Conservation (phyloP, 2,329 filamentous ascomycete species). For the Cordyceps farinosa region DNA sequence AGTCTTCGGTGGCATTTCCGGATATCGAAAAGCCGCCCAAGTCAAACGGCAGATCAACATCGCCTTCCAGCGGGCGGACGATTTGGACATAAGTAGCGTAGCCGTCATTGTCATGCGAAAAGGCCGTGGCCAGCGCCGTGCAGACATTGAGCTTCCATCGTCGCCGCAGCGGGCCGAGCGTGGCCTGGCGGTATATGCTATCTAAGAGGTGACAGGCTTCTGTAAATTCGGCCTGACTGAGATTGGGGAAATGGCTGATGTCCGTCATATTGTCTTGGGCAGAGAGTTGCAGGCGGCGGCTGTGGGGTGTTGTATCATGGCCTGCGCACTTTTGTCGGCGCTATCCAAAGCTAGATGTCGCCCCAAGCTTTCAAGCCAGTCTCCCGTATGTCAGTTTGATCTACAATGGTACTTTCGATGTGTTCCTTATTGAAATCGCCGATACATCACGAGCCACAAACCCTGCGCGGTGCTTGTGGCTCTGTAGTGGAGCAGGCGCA, state of each 20-base stretch:
- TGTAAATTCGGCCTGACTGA: slow-evolving; percentile 60
- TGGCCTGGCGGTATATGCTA: slow-evolving; percentile 55
- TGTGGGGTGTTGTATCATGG: background rate
- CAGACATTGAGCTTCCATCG: slow-evolving; percentile 54
- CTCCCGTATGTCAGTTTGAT: background rate
- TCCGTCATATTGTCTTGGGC: slow-evolving; percentile 29
- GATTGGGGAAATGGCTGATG: slow-evolving; percentile 57
- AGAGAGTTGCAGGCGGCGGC: background rate
- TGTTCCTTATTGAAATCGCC: background rate
- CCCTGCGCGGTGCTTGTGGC: background rate
- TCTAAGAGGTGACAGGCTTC: slow-evolving; percentile 62
- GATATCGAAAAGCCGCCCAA: slow-evolving; percentile 46
- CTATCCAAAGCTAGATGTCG: background rate
- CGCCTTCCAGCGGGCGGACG: slow-evolving; percentile 49
- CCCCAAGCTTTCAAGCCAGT: background rate
- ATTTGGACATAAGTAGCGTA: slow-evolving; percentile 55
- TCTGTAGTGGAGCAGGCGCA: background rate
- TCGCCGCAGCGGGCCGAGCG: slow-evolving; percentile 50
- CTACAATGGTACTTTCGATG: background rate
- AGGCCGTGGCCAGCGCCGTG: slow-evolving; percentile 47
- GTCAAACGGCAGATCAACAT: slow-evolving; percentile 44
- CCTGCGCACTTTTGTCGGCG: background rate
- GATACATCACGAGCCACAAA: background rate
- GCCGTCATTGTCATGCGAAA: slow-evolving; percentile 37
- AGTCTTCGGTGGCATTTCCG: slow-evolving; percentile 22